Percentiles rank a stretch among this genome's conserved stretches.
Conservation (phyloP, 108 stramenopile species). For the Discostella stelligeroides region DNA sequence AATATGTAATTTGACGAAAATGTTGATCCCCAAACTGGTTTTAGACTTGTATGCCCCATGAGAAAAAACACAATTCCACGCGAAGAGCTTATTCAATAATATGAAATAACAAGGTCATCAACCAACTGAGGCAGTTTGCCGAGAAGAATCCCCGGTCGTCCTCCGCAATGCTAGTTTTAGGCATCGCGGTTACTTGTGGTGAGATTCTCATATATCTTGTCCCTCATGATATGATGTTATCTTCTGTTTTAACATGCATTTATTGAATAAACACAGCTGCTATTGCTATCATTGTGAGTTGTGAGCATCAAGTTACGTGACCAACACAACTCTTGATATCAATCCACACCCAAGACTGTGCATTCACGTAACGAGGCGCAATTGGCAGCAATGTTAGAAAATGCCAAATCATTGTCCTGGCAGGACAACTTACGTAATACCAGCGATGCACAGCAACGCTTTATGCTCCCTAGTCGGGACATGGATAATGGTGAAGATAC, state of each 20-base stretch:
- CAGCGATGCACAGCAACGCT: constrained; percentile 52
- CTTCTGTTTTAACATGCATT: neutral
- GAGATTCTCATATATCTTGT: neutral
- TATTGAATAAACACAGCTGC: neutral
- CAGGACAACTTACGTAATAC: constrained; percentile 58
- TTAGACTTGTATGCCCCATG: no score
- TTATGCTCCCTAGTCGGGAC: constrained; percentile 54
- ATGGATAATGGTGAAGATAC: constrained; percentile 9
- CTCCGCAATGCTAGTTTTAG: constrained; percentile 6
- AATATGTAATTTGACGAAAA: no score
- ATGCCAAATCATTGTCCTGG: constrained; percentile 61
- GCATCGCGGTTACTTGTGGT: constrained; percentile 16
- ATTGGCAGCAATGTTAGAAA: constrained; percentile 60
- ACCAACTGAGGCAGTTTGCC: constrained; percentile 20
- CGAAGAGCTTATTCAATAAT: no score
- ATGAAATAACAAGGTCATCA: no score
- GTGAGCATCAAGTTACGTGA: constrained; percentile 21
- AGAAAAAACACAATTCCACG: no score
- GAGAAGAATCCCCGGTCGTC: constrained; percentile 30
- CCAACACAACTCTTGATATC: neutral
- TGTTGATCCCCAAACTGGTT: no score
- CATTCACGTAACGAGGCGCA: constrained; percentile 47
- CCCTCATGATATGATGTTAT: constrained; percentile 1
- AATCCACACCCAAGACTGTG: constrained; percentile 2
- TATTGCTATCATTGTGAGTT: constrained; percentile 2